A percentile compares a stretch with the other conserved stretches of the same genome.
Conservation (phyloP, 2,329 filamentous ascomycete species). For the Fusarium dlaminii region DNA sequence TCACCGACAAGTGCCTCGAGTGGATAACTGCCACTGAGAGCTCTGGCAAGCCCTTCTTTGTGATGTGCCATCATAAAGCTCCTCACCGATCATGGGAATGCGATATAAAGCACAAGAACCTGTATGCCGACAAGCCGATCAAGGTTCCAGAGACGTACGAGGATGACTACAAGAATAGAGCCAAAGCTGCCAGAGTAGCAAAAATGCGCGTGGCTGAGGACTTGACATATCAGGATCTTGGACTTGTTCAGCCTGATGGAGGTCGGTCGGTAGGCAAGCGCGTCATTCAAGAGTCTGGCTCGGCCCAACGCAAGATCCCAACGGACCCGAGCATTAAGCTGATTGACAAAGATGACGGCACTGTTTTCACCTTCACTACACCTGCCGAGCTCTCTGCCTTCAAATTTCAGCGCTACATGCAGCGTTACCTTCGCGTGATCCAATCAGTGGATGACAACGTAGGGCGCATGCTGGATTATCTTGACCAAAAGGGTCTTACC, state of each 20-base stretch:
- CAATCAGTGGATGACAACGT: constrained; percentile 63
- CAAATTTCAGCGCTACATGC: constrained; percentile 67
- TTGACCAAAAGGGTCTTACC: constrained; percentile 52
- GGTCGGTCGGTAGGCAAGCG: not conserved
- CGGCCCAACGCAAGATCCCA: constrained; percentile 33
- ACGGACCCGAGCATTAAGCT: not conserved
- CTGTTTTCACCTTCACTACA: constrained; percentile 56
- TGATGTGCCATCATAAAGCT: constrained; percentile 67
- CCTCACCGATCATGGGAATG: constrained; percentile 64
- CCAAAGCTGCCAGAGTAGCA: constrained; percentile 57
- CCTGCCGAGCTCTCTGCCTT: constrained; percentile 57
- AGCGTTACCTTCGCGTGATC: constrained; percentile 63
- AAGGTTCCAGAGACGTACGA: constrained; percentile 60
- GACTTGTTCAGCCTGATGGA: constrained; percentile 62
- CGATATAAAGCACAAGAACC: constrained; percentile 56
- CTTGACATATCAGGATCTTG: constrained; percentile 61
- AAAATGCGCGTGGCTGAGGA: constrained; percentile 63
- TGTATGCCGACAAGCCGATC: constrained; percentile 57
- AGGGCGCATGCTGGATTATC: constrained; percentile 57
- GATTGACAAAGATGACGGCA: not conserved
- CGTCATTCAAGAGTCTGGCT: not conserved
- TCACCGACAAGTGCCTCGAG: constrained; percentile 59
- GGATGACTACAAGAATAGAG: constrained; percentile 65
- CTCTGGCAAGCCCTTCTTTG: constrained; percentile 57
- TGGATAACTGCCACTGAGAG: constrained; percentile 46